A percentile compares a stretch with the other conserved stretches of the same genome.
phyloP scores from a whole-genome alignment of 2,329 filamentous ascomycete species.

The Neofusicoccum kwambonambiense region DNA sequence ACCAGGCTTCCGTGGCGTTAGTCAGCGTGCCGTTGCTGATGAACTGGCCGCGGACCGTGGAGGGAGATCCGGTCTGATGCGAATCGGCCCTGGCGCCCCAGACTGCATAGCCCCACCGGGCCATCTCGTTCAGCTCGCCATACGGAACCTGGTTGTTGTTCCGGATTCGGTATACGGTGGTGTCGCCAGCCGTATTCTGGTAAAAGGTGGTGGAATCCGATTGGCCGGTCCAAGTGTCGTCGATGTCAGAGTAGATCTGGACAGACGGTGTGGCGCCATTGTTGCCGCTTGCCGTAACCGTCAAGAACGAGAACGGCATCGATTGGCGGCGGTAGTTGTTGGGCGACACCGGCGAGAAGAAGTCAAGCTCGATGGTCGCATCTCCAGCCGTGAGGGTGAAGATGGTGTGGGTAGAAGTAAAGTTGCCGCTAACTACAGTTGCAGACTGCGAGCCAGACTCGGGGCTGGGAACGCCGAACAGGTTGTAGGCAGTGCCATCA shows the following conservation, averaged over 20 bases:
- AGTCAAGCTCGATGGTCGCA: slow-evolving; percentile 40
- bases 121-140: slow-evolving; percentile 41
- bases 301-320: slow-evolving; percentile 46
- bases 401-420: slow-evolving; percentile 43
- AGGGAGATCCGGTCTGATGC: slow-evolving; percentile 30
- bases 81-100: slow-evolving; percentile 39
- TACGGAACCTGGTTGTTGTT: slow-evolving; percentile 33
- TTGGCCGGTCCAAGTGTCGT: slow-evolving; percentile 45
- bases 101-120: slow-evolving; percentile 43
- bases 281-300: slow-evolving; percentile 31
- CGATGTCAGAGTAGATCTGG: slow-evolving; percentile 46
- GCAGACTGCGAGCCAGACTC: slow-evolving; percentile 32
- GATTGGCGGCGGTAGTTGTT: slow-evolving; percentile 44
- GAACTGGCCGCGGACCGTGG: slow-evolving; percentile 34
- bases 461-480: slow-evolving; percentile 40
- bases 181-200: slow-evolving; percentile 27
- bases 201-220: slow-evolving; percentile 25
- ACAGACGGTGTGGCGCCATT: slow-evolving; percentile 26
- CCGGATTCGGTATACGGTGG: slow-evolving; percentile 34
- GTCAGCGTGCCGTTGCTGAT: slow-evolving; percentile 31
- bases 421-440: slow-evolving; percentile 36
- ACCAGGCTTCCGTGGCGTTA: slow-evolving; percentile 26
- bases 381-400: slow-evolving; percentile 41
- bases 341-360: slow-evolving; percentile 46
- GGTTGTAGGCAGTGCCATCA: slow-evolving; percentile 40